Conservation (phyloP, 768 basidiomycete species). For the Amanita subjunquillea region DNA sequence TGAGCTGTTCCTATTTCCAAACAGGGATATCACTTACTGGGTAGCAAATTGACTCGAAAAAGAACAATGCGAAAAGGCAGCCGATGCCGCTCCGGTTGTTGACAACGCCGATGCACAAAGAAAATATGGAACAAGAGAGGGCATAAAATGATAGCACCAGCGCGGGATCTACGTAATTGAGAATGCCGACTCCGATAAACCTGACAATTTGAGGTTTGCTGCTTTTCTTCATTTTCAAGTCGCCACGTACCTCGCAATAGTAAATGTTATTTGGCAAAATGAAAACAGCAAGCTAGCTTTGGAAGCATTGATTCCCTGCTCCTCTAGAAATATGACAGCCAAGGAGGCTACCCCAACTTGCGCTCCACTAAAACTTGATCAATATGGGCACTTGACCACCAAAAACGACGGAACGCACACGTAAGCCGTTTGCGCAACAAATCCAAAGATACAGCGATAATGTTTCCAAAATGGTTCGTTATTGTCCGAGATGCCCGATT, state of each 20-base stretch:
- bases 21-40: conserved; percentile 28
- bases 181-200: conserved; percentile 50
- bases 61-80: conserved; percentile 57
- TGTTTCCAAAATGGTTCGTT: conserved; percentile 58
- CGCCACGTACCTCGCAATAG: conserved; percentile 38
- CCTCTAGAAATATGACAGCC: conserved; percentile 63
- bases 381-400: neutral
- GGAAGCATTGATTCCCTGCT: conserved; percentile 38
- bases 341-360: conserved; percentile 60
- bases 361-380: conserved; percentile 29
- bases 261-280: conserved; percentile 63
- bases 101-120: conserved; percentile 37
- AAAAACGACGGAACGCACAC: conserved; percentile 27
- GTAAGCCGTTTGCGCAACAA: conserved; percentile 61
- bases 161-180: conserved; percentile 58
- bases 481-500: conserved; percentile 27
- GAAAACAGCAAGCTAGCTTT: conserved; percentile 58
- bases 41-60: conserved; percentile 71
- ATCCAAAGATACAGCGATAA: conserved; percentile 62
- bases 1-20: neutral
- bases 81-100: conserved; percentile 45
- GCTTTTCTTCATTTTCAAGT: neutral
- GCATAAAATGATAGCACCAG: conserved; percentile 47
- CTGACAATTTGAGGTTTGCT: conserved; percentile 14
- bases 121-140: conserved; percentile 38